These are phyloP conservation scores for Penicillium sp. DNA, from an alignment of 2,329 filamentous ascomycete genomes.

Conservation along the genomic window DNA sequence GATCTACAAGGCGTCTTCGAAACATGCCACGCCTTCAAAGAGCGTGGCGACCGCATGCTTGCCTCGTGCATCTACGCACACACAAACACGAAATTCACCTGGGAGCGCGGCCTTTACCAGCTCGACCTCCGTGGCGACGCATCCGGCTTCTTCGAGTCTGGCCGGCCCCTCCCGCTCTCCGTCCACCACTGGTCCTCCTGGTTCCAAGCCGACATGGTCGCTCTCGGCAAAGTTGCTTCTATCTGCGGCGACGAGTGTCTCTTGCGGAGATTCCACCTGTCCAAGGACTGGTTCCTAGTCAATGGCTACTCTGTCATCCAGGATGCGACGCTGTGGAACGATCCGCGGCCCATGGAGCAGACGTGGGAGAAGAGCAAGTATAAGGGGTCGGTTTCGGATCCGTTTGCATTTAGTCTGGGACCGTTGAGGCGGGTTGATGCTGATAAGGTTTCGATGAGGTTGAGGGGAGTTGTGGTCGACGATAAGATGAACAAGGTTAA, in stretches of 20 bases:
- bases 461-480: slow-evolving; percentile 49
- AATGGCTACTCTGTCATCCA: slow-evolving; percentile 62
- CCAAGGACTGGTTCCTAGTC: slow-evolving; percentile 39
- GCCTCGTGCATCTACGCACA: slow-evolving; percentile 59
- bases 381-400: slow-evolving; percentile 33
- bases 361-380: slow-evolving; percentile 54
- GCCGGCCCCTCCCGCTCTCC: slow-evolving; percentile 48
- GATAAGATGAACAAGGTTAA: slow-evolving; percentile 47
- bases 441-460: slow-evolving; percentile 56
- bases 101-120: slow-evolving; percentile 58
- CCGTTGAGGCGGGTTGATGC: slow-evolving; percentile 47
- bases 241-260: slow-evolving; percentile 24
- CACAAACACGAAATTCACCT: slow-evolving; percentile 56
- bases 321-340: slow-evolving; percentile 50
- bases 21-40: slow-evolving; percentile 50
- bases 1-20: slow-evolving; percentile 53
- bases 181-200: slow-evolving; percentile 27
- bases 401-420: slow-evolving; percentile 56
- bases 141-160: slow-evolving; percentile 63
- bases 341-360: slow-evolving; percentile 51
- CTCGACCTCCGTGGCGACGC: slow-evolving; percentile 58
- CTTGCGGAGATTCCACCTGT: slow-evolving; percentile 22
- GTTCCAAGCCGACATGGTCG: slow-evolving; percentile 24
- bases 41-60: slow-evolving; percentile 57
- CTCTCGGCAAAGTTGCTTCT: slow-evolving; percentile 17